phyloP scores from a whole-genome alignment of 2,329 filamentous ascomycete genomes.

The Diaporthe sp. region DNA sequence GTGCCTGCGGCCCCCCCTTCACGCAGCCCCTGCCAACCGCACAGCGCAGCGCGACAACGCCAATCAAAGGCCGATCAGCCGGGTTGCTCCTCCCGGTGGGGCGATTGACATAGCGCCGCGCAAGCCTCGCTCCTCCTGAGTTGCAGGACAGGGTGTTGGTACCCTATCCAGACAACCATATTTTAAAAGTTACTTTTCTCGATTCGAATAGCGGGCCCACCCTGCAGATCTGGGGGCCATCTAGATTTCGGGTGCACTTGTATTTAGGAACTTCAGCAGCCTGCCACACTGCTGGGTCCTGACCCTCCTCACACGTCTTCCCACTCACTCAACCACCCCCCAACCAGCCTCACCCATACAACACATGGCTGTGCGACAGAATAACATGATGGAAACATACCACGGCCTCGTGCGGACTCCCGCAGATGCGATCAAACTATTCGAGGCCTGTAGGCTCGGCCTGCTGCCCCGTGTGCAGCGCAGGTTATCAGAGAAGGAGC shows the following conservation, averaged over 20 bases:
- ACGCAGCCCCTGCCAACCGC: conserved; percentile 41
- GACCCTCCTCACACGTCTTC: conserved; percentile 29
- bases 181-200: conserved; percentile 41
- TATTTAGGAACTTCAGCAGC: conserved; percentile 38
- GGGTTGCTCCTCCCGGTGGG: conserved; percentile 39
- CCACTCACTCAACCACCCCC: conserved; percentile 14
- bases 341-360: conserved; percentile 15
- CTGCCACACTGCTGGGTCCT: conserved; percentile 33
- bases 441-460: conserved; percentile 94
- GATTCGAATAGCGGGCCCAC: conserved; percentile 39
- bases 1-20: conserved; percentile 18
- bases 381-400: conserved; percentile 89
- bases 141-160: conserved; percentile 43
- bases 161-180: conserved; percentile 43
- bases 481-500: conserved; percentile 94
- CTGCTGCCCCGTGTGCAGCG: conserved; percentile 92
- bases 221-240: conserved; percentile 41
- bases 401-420: conserved; percentile 96
- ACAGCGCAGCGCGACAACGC: conserved; percentile 24
- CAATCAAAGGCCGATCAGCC: conserved; percentile 41
- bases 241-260: conserved; percentile 38
- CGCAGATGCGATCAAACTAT: conserved; percentile 96
- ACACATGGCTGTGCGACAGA: conserved; percentile 41
- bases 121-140: conserved; percentile 43
- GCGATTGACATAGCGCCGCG: conserved; percentile 44